Evolutionary conservation across 2,329 filamentous ascomycete genomes (phyloP).

Genomic region (Colletotrichum liaoningense): DNA sequence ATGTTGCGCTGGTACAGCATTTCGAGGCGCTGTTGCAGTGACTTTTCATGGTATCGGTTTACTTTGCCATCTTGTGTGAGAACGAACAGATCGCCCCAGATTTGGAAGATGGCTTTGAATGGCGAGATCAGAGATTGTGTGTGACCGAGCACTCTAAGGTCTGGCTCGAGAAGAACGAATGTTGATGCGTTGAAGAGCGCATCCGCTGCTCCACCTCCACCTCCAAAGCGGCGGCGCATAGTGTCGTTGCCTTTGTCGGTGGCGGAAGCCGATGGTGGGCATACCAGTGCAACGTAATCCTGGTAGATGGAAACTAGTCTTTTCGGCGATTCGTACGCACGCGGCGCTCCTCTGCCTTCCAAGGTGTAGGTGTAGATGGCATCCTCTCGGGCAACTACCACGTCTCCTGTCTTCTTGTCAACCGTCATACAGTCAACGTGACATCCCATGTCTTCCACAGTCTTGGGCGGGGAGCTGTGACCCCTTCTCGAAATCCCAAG

Average conservation of each 20-base stretch:
- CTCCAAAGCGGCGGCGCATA: slow-evolving; percentile 78
- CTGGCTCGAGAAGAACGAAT: slow-evolving; percentile 92
- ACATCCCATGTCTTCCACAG: slow-evolving; percentile 90
- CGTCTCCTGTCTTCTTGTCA: slow-evolving; percentile 81
- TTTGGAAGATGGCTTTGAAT: slow-evolving; percentile 81
- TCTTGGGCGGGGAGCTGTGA: slow-evolving; percentile 88
- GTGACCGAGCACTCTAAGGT: slow-evolving; percentile 89
- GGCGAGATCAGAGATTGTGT: slow-evolving; percentile 86
- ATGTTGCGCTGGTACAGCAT: slow-evolving; percentile 95
- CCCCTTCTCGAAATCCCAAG: slow-evolving; percentile 88
- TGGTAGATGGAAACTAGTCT: slow-evolving; percentile 82
- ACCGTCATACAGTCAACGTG: slow-evolving; percentile 95
- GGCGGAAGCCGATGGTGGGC: slow-evolving; percentile 71
- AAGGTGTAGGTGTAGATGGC: slow-evolving; percentile 93
- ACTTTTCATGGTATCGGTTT: slow-evolving; percentile 89
- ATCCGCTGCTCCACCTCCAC: slow-evolving; percentile 75
- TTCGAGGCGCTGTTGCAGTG: slow-evolving; percentile 89
- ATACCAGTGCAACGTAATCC: slow-evolving; percentile 89
- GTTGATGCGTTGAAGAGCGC: slow-evolving; percentile 87
- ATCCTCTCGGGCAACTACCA: slow-evolving; percentile 94
- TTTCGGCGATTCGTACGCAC: slow-evolving; percentile 92
- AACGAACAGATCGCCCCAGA: slow-evolving; percentile 94
- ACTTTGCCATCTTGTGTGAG: slow-evolving; percentile 93
- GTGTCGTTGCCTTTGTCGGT: slow-evolving; percentile 68
- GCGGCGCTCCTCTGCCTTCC: slow-evolving; percentile 86